Conservation (phyloP, 129 eudicot species). For the Centaurea solstitialis region DNA sequence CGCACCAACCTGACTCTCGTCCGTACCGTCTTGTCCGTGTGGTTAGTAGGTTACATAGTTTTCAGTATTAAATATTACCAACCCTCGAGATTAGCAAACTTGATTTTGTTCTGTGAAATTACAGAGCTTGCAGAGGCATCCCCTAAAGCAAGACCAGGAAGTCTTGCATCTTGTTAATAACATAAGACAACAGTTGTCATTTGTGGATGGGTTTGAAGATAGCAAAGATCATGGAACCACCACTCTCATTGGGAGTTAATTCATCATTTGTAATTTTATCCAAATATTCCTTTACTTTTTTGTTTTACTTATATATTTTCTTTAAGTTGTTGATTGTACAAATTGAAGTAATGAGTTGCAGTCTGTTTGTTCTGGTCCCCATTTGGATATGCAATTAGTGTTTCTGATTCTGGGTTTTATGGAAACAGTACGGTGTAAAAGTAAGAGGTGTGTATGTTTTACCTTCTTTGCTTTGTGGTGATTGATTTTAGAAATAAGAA, state of each 20-base stretch:
- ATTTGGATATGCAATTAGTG: slow-evolving; percentile 5
- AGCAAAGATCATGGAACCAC: slow-evolving; percentile 66
- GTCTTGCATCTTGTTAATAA: slow-evolving; percentile 59
- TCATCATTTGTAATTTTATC: slow-evolving; percentile 29
- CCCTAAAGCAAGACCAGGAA: slow-evolving; percentile 69
- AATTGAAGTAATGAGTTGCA: slow-evolving; percentile 24
- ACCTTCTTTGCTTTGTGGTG: neutral
- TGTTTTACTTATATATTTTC: neutral
- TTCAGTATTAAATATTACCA: neutral
- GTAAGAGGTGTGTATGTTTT: neutral
- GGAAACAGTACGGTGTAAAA: neutral
- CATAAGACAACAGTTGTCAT: slow-evolving; percentile 56
- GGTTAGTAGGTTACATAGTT: neutral
- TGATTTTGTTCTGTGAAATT: neutral
- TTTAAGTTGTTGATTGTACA: slow-evolving; percentile 25
- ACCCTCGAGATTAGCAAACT: neutral
- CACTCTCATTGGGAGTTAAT: slow-evolving; percentile 43
- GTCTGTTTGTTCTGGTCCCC: neutral
- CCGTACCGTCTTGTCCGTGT: neutral
- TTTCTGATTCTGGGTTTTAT: neutral
- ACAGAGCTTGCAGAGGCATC: slow-evolving; percentile 72
- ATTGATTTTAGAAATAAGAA: neutral
- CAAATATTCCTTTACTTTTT: slow-evolving; percentile 9
- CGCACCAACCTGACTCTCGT: neutral
- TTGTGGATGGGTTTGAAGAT: slow-evolving; percentile 44